Evolutionary conservation across 306 rosid genomes (phyloP).

Genomic region (Dicorynia guianensis): DNA sequence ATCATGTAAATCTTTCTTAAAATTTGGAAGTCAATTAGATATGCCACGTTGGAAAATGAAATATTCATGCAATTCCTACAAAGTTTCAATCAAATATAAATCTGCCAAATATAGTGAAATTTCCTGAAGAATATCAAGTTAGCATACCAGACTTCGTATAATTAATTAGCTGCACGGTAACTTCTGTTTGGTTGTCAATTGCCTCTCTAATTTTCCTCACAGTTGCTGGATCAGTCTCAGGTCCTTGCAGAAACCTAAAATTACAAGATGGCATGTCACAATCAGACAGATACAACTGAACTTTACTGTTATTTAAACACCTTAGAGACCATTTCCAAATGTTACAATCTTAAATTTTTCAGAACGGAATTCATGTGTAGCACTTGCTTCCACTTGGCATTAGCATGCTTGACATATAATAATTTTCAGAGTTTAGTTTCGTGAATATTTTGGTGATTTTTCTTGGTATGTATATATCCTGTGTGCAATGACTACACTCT

Average conservation of each 20-base stretch:
- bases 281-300: conserved; percentile 24
- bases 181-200: conserved; percentile 88
- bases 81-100: not conserved
- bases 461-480: not conserved
- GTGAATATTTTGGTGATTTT: not conserved
- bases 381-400: conserved; percentile 23
- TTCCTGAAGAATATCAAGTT: conserved; percentile 1
- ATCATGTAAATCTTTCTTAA: conserved; percentile 7
- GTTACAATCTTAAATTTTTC: not conserved
- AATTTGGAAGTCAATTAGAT: conserved; percentile 26
- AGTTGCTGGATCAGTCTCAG: conserved; percentile 93
- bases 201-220: conserved; percentile 91
- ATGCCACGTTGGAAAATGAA: conserved; percentile 1
- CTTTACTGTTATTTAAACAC: not conserved
- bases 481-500: not conserved
- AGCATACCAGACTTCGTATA: conserved; percentile 83
- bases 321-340: not conserved
- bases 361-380: not conserved
- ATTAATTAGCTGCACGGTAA: conserved; percentile 94
- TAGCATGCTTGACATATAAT: conserved; percentile 15
- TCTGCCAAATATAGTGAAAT: conserved; percentile 18
- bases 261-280: conserved; percentile 39
- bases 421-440: not conserved
- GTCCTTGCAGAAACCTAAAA: conserved; percentile 92
- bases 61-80: not conserved